These are phyloP conservation scores for Centella asiatica DNA, from an alignment of 129 eudicot genomes.

Conservation along the genomic window DNA sequence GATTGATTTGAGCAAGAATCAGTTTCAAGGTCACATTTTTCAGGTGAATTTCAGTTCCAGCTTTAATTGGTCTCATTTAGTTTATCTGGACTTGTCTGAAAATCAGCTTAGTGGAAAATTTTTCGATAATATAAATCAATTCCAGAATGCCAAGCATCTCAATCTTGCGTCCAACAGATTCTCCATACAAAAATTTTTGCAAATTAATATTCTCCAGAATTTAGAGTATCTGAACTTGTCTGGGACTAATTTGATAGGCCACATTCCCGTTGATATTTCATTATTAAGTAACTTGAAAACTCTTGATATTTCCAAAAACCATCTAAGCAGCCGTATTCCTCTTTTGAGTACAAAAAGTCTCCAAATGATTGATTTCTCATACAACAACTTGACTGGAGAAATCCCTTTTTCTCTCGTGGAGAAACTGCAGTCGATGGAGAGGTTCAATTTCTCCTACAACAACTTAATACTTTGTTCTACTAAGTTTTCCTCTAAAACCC, in stretches of 20 bases:
- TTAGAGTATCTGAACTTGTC: conserved; percentile 78
- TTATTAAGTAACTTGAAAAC: conserved; percentile 35
- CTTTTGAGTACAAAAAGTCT: conserved; percentile 35
- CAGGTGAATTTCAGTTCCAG: conserved; percentile 47
- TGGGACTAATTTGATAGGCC: conserved; percentile 42
- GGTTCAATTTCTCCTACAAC: conserved; percentile 74
- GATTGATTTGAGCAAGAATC: conserved; percentile 67
- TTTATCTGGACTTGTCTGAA: conserved; percentile 61
- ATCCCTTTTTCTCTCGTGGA: conserved; percentile 47
- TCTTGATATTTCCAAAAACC: conserved; percentile 64
- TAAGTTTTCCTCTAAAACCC: conserved; percentile 37
- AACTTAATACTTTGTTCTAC: conserved; percentile 65
- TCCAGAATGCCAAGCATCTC: conserved; percentile 59
- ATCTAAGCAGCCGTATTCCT: conserved; percentile 48
- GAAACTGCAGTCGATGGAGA: conserved; percentile 61
- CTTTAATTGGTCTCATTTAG: conserved; percentile 55
- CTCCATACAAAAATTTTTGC: conserved; percentile 39
- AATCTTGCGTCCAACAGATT: conserved; percentile 70
- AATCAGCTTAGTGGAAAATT: conserved; percentile 62
- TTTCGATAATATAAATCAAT: conserved; percentile 28
- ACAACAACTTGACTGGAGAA: conserved; percentile 65
- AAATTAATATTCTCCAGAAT: conserved; percentile 29
- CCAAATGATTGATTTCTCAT: conserved; percentile 52
- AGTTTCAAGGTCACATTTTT: conserved; percentile 69
- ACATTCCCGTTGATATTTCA: conserved; percentile 38